Conservation (phyloP, 352 stramenopile species). For the Aphanomyces invadans region DNA sequence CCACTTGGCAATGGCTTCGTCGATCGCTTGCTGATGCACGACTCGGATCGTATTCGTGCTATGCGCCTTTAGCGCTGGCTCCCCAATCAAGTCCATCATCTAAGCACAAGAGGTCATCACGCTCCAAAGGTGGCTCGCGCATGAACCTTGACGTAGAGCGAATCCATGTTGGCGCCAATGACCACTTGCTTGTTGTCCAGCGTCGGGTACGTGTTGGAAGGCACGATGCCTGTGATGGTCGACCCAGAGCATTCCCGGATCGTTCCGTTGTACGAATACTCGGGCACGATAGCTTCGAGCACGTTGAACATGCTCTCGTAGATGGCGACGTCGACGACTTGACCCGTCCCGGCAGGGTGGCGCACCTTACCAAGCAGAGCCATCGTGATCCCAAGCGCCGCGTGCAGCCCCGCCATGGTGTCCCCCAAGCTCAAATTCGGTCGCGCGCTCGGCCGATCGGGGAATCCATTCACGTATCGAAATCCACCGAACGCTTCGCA, state of each 20-base stretch:
- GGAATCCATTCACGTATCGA: conserved; percentile 81
- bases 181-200: conserved; percentile 79
- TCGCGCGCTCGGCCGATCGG: conserved; percentile 61
- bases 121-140: no score
- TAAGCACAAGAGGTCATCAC: no score
- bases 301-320: conserved; percentile 85
- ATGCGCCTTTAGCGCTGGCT: conserved; percentile 41
- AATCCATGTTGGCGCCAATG: conserved; percentile 78
- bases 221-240: conserved; percentile 83
- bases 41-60: conserved; percentile 64
- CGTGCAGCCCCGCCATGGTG: conserved; percentile 76
- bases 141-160: conserved; percentile 56
- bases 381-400: conserved; percentile 71
- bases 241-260: conserved; percentile 78
- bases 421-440: conserved; percentile 81
- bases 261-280: conserved; percentile 74
- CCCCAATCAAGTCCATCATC: conserved; percentile 67
- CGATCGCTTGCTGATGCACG: conserved; percentile 48
- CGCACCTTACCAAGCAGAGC: conserved; percentile 67
- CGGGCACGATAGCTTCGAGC: conserved; percentile 74
- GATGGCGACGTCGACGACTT: conserved; percentile 81
- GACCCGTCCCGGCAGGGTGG: conserved; percentile 29
- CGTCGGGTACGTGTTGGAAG: conserved; percentile 79
- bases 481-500: conserved; percentile 84
- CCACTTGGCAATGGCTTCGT: conserved; percentile 48